phyloP scores from a whole-genome alignment of 1,139 yeast species.

The Hemisphaericaspora xylofermentans region DNA sequence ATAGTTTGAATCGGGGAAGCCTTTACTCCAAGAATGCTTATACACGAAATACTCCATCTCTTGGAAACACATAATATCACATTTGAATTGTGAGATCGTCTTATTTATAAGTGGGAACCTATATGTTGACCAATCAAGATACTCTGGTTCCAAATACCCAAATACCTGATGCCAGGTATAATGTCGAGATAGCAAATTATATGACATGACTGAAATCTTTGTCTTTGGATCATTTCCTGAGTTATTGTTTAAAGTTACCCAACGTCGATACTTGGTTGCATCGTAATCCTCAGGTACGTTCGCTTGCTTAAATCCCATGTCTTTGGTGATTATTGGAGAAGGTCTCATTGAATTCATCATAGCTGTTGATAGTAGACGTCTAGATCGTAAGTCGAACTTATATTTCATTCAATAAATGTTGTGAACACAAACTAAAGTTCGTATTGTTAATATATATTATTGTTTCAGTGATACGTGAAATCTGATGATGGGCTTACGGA shows the following conservation, averaged over 20 bases:
- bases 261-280: slow-evolving; percentile 24
- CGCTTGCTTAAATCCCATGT: slow-evolving; percentile 3
- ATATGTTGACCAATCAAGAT: slow-evolving; percentile 44
- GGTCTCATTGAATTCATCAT: slow-evolving; percentile 5
- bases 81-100: slow-evolving; percentile 36
- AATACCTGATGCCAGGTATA: slow-evolving; percentile 60
- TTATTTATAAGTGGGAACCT: slow-evolving; percentile 45
- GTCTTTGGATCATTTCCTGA: slow-evolving; percentile 5
- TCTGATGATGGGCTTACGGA: too few relatives aligned
- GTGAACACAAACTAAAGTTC: too few relatives aligned
- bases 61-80: slow-evolving; percentile 62
- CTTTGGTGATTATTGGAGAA: slow-evolving; percentile 2
- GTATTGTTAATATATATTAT: too few relatives aligned
- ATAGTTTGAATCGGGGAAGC: slow-evolving; percentile 31
- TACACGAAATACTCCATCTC: slow-evolving; percentile 56
- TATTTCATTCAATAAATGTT: background rate
- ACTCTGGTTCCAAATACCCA: slow-evolving; percentile 44
- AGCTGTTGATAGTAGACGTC: background rate
- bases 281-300: slow-evolving; percentile 16
- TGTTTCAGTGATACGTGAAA: too few relatives aligned
- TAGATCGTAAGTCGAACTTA: background rate
- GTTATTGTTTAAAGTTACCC: slow-evolving; percentile 18
- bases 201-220: slow-evolving; percentile 42
- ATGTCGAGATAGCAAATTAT: slow-evolving; percentile 54
- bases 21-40: slow-evolving; percentile 39